Conservation (phyloP, 108 stramenopile genomes). For the Discostella pseudostelligera region DNA sequence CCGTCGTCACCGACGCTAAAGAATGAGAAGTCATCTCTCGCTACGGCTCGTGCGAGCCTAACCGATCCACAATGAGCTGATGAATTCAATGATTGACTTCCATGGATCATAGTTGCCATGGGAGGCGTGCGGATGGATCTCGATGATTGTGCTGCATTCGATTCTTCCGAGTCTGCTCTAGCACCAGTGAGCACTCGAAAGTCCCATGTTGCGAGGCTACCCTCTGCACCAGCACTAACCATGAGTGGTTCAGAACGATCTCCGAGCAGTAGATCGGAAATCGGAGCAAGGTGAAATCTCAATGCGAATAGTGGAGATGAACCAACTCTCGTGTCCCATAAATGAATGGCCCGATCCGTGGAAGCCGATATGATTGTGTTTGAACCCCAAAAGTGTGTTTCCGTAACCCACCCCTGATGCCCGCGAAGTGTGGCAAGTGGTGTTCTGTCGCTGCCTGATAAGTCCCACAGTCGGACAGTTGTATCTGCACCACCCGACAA, state of each 20-base stretch:
- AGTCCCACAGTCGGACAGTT: conserved; percentile 80
- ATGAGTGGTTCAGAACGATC: conserved; percentile 75
- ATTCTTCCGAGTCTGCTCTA: conserved; percentile 3
- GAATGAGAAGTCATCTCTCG: conserved; percentile 49
- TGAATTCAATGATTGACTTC: conserved; percentile 14
- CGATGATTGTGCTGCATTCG: conserved; percentile 11
- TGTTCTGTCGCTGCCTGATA: conserved; percentile 54
- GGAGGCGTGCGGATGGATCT: conserved; percentile 56
- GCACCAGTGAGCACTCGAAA: conserved; percentile 64
- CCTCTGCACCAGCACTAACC: conserved; percentile 81
- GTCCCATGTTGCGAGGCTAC: conserved; percentile 84
- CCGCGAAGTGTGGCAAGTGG: conserved; percentile 64
- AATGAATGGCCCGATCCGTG: conserved; percentile 75
- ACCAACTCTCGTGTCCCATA: conserved; percentile 83
- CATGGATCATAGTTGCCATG: conserved; percentile 47
- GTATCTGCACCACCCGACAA: conserved; percentile 83
- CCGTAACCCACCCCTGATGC: conserved; percentile 82
- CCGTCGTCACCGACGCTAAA: conserved; percentile 70
- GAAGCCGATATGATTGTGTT: conserved; percentile 85
- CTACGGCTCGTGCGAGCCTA: conserved; percentile 29
- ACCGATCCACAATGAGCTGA: conserved; percentile 40
- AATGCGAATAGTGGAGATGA: conserved; percentile 71
- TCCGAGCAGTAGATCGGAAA: conserved; percentile 77
- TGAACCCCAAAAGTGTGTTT: conserved; percentile 80
- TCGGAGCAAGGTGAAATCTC: conserved; percentile 71